phyloP scores from a whole-genome alignment of 2,329 filamentous ascomycete species.

The Cytospora leucostoma region DNA sequence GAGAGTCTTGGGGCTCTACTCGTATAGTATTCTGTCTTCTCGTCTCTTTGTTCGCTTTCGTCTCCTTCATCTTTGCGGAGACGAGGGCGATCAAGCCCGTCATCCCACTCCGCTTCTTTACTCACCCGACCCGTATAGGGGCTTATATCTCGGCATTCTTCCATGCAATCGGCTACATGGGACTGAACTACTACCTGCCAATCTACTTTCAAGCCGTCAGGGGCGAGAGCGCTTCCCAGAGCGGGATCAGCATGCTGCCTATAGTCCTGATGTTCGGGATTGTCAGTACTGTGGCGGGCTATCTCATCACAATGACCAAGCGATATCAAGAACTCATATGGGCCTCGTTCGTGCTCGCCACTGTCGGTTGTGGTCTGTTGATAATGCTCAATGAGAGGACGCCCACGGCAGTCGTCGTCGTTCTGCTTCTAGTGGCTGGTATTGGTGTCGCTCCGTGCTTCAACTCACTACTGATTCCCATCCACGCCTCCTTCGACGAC shows the following conservation, averaged over 20 bases:
- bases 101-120: slow-evolving; percentile 24
- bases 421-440: slow-evolving; percentile 16
- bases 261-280: slow-evolving; percentile 59
- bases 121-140: slow-evolving; percentile 19
- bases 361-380: slow-evolving; percentile 11
- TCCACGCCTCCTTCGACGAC: slow-evolving; percentile 21
- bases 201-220: slow-evolving; percentile 39
- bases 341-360: slow-evolving; percentile 5
- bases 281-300: slow-evolving; percentile 34
- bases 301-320: slow-evolving; percentile 20
- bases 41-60: slow-evolving; percentile 2
- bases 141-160: slow-evolving; percentile 13
- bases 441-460: slow-evolving; percentile 19
- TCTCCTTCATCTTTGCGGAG: slow-evolving; percentile 16
- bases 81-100: slow-evolving; percentile 17
- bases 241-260: slow-evolving; percentile 39
- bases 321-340: slow-evolving; percentile 16
- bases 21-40: slow-evolving; percentile 16
- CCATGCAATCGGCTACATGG: slow-evolving; percentile 13
- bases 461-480: slow-evolving; percentile 21
- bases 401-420: slow-evolving; percentile 6
- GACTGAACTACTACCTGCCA: slow-evolving; percentile 31
- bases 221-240: slow-evolving; percentile 35
- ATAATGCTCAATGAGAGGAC: slow-evolving; percentile 9
- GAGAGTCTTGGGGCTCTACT: slow-evolving; percentile 6